Percentiles rank a stretch among this genome's conserved stretches.
These are phyloP conservation scores for Hymenoscyphus repandus DNA, from an alignment of 2,329 filamentous ascomycete genomes.

Conservation along the genomic window DNA sequence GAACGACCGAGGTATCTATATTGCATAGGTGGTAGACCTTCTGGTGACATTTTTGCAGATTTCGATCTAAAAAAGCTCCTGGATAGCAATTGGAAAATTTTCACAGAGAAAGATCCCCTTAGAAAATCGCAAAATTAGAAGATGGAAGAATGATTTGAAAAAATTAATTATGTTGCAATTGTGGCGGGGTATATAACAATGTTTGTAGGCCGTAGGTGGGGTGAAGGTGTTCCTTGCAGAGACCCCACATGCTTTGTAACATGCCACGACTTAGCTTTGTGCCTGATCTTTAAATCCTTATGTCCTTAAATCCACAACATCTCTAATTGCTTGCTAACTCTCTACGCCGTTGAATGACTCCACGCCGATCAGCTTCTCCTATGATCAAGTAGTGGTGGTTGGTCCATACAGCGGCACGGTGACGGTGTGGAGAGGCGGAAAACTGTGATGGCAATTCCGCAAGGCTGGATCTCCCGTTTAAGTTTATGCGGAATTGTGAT, in stretches of 20 bases:
- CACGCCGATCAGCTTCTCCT: no score
- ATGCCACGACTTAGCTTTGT: no score
- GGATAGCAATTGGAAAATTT: neutral
- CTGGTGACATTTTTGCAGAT: constrained; percentile 29
- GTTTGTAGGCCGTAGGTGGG: neutral
- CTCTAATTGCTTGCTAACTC: no score
- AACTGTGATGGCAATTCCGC: no score
- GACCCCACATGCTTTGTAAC: neutral
- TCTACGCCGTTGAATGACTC: no score
- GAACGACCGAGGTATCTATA: constrained; percentile 68
- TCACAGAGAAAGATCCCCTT: neutral
- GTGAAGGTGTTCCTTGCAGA: neutral
- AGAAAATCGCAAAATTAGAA: neutral
- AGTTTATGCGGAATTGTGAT: no score
- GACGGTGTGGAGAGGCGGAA: no score
- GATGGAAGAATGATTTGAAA: neutral
- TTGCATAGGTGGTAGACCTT: constrained; percentile 51
- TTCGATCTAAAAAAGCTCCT: neutral
- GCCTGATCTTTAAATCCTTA: no score
- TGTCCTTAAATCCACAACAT: no score
- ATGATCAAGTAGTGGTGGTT: no score
- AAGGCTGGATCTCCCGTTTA: no score
- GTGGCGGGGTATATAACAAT: neutral
- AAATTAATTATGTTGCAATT: neutral
- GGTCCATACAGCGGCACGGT: no score